These are phyloP conservation scores for Suhomyces bolitotheri DNA, from an alignment of 1,139 yeast genomes.

Conservation along the genomic window DNA sequence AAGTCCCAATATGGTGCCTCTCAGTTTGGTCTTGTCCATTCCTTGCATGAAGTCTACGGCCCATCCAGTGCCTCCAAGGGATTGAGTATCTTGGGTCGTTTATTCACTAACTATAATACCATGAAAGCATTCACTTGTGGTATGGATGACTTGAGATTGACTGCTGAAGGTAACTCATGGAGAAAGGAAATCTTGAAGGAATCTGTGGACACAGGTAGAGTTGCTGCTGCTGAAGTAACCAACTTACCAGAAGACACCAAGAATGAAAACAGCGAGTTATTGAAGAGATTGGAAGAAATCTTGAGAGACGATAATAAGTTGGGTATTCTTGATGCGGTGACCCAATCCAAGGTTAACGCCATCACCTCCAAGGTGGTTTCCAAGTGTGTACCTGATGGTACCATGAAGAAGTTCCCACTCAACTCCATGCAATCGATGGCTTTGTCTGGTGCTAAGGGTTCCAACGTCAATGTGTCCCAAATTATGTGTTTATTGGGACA, in stretches of 20 bases:
- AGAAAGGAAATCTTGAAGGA: slow-evolving; percentile 77
- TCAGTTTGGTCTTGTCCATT: slow-evolving; percentile 94
- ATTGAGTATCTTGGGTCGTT: slow-evolving; percentile 85
- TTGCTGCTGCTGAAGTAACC: slow-evolving; percentile 93
- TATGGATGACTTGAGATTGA: slow-evolving; percentile 96
- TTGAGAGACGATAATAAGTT: slow-evolving; percentile 89
- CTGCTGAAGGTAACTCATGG: slow-evolving; percentile 88
- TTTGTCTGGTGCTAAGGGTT: slow-evolving; percentile 97
- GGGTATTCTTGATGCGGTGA: slow-evolving; percentile 93
- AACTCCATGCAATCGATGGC: slow-evolving; percentile 99
- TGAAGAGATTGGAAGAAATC: slow-evolving; percentile 89
- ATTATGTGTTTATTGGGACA: slow-evolving; percentile 99
- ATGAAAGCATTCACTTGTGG: slow-evolving; percentile 97
- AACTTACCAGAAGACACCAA: slow-evolving; percentile 61
- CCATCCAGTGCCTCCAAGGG: slow-evolving; percentile 87
- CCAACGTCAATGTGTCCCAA: slow-evolving; percentile 96
- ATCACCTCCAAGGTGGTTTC: slow-evolving; percentile 92
- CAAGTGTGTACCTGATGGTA: slow-evolving; percentile 94
- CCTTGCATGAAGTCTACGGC: slow-evolving; percentile 94
- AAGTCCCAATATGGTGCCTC: slow-evolving; percentile 99
- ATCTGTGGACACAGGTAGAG: slow-evolving; percentile 80
- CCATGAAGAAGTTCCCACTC: slow-evolving; percentile 92
- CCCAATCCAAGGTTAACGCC: slow-evolving; percentile 89
- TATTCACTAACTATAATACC: slow-evolving; percentile 92
- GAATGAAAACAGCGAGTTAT: slow-evolving; percentile 70